Evolutionary conservation across 2,329 filamentous ascomycete species (phyloP), one percentile per base, ranked within the genome.

Genomic region (Fusarium fujikuroi): DNA sequence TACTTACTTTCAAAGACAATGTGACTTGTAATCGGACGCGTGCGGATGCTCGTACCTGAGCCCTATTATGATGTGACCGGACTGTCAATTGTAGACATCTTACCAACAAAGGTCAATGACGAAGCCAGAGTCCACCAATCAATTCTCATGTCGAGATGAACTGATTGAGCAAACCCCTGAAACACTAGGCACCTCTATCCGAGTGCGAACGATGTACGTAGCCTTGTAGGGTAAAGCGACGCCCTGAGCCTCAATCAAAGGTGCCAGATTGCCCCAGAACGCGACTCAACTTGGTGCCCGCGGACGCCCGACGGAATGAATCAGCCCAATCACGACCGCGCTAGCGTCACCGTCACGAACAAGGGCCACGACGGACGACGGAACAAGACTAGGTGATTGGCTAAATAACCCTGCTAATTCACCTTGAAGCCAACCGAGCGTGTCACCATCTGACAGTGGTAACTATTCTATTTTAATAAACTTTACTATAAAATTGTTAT

Each of bases 1-100:
- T 21, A 9, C 9, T 37, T 19, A 36, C 14, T 37, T 28, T 1
- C 25, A 46, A 0, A 10, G 18, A 15, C 4, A 25, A 21, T 1
- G 28, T 12, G 14, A 16, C 32, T 21, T 28, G 18, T 5, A 25
- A 28, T 18, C 2, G 0, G 14, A n/a, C 34, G 2, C 34, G 50
- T n/a, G 0, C 21, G 4, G 10, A 28, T 12, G 3, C 1, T 39
- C 14, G 10, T 14, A 14, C 14, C 9, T 18, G 14, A 9, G 23
- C 19, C 9, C 9, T 12, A 9, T n/a, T 3, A 28, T 39, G 34
- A 7, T 18, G 14, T 39, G 34, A 18, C 6, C 14, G 2, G 19
- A n/a, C 14, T 25, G 25, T 28, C 7, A n/a, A 21, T n/a, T 34
- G 47, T 7, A 50, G n/a, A 39, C 7, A 11, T 39, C 34, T 28